phyloP scores from a whole-genome alignment of 1,139 yeast genomes.

The Chernovozyma sophiae-reginae region DNA sequence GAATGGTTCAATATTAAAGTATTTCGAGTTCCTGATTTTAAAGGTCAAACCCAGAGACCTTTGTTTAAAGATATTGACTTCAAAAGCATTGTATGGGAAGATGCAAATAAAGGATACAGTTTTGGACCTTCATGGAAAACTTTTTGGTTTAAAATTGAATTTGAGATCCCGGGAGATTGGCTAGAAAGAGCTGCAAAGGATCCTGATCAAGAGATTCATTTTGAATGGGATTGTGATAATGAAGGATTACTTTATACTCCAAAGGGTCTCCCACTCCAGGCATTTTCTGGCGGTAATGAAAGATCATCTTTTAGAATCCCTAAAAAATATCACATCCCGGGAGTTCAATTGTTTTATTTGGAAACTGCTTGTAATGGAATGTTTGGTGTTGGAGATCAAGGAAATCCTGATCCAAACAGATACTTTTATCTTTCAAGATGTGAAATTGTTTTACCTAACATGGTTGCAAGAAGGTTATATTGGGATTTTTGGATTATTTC shows the following conservation, averaged over 20 bases:
- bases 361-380: conserved; percentile 94
- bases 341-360: conserved; percentile 55
- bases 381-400: conserved; percentile 76
- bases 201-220: conserved; percentile 43
- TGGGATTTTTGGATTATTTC: conserved; percentile 85
- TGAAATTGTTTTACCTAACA: conserved; percentile 77
- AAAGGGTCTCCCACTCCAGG: conserved; percentile 70
- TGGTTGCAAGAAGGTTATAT: conserved; percentile 71
- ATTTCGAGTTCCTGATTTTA: conserved; percentile 55
- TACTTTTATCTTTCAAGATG: conserved; percentile 65
- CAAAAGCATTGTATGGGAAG: conserved; percentile 45
- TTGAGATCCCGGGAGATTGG: conserved; percentile 64
- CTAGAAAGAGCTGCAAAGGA: conserved; percentile 23
- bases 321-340: conserved; percentile 36
- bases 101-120: conserved; percentile 64
- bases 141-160: conserved; percentile 78
- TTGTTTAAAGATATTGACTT: conserved; percentile 61
- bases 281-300: conserved; percentile 84
- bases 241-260: conserved; percentile 78
- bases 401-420: conserved; percentile 60
- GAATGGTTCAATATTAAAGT: conserved; percentile 49
- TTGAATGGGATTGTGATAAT: conserved; percentile 84
- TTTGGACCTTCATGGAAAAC: conserved; percentile 97
- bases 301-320: conserved; percentile 75
- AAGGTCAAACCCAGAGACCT: conserved; percentile 60